phyloP scores from a whole-genome alignment of 2,329 filamentous ascomycete species.

The Purpureocillium takamizusanense region DNA sequence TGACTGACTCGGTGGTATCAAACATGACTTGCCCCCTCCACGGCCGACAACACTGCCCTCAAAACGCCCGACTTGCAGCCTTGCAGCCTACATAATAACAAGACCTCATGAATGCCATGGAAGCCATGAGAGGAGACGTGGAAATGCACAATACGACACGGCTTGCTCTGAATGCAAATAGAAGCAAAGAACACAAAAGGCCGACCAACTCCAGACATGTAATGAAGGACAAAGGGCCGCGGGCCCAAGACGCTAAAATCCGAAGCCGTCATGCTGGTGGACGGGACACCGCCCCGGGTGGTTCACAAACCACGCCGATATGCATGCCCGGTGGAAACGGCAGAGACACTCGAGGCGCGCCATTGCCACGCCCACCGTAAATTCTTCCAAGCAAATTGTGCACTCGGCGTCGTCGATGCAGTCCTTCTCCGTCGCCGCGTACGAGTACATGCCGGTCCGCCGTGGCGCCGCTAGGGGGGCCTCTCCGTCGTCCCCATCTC shows the following conservation, averaged over 20 bases:
- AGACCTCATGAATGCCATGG: too few relatives aligned
- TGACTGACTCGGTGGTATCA: too few relatives aligned
- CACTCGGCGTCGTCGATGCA: conserved; percentile 60
- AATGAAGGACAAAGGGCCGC: neutral
- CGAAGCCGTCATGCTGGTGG: conserved; percentile 55
- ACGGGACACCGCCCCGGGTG: conserved; percentile 57
- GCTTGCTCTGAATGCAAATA: too few relatives aligned
- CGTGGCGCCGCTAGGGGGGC: conserved; percentile 25
- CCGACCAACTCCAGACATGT: neutral
- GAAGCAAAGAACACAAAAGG: neutral
- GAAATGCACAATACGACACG: too few relatives aligned
- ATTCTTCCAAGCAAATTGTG: conserved; percentile 60
- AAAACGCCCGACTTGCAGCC: too few relatives aligned
- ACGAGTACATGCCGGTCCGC: conserved; percentile 54
- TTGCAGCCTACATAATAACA: too few relatives aligned
- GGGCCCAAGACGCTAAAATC: conserved; percentile 25
- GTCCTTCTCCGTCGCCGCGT: conserved; percentile 58
- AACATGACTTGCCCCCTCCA: too few relatives aligned
- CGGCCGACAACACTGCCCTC: too few relatives aligned
- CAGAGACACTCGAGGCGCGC: conserved; percentile 59
- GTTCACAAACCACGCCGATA: conserved; percentile 52
- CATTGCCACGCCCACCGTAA: conserved; percentile 52
- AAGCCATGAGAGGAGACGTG: too few relatives aligned
- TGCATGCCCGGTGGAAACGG: conserved; percentile 53
- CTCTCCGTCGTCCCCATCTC: conserved; percentile 13